Evolutionary conservation across 805 yeast genomes (phyloP), one percentile per base, ranked within the genome.

Genomic region (Ogataea nitratoaversa): DNA sequence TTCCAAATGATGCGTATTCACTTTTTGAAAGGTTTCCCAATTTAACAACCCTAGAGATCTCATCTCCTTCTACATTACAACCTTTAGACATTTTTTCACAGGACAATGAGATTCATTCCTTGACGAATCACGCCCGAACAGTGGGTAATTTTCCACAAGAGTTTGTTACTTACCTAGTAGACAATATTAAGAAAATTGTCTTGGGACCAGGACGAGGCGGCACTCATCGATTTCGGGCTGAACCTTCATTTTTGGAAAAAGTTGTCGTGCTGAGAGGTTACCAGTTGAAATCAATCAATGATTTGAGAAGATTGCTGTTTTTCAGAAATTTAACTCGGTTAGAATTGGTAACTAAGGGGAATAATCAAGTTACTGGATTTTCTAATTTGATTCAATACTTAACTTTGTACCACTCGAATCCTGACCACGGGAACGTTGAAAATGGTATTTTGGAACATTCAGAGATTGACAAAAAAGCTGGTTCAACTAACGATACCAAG

Each of bases 11-110:
- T 30, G 12, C 20, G 9, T 19, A 18, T 12, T 17, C 32, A 8
- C 8, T 30, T 11, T 30, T 30, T 18, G 32, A 30, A 18, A 30
- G 32, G n/a, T 30, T 30, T 18, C 32, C 32, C 12, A 30, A 30
- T 19, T 19, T 30, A 12, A 20, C 17, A 8, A 18, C 22, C 8
- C 17, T 30, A 18, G 20, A 19, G 12, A 30, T 30, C n/a, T 8
- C 20, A 8, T 19, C n/a, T n/a, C n/a, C n/a, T n/a, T n/a, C n/a
- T n/a, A n/a, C n/a, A n/a, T n/a, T n/a, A n/a, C n/a, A n/a, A n/a
- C n/a, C n/a, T n/a, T n/a, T n/a, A n/a, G n/a, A n/a, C n/a, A n/a
- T n/a, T n/a, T n/a, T n/a, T n/a, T n/a, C n/a, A n/a, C n/a, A n/a
- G n/a, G n/a, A n/a, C n/a, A n/a, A n/a, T n/a, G n/a, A n/a, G n/a